Base-by-base conservation (phyloP, 2,329 filamentous ascomycete genomes). In the Scortechinia acanthostroma region DNA sequence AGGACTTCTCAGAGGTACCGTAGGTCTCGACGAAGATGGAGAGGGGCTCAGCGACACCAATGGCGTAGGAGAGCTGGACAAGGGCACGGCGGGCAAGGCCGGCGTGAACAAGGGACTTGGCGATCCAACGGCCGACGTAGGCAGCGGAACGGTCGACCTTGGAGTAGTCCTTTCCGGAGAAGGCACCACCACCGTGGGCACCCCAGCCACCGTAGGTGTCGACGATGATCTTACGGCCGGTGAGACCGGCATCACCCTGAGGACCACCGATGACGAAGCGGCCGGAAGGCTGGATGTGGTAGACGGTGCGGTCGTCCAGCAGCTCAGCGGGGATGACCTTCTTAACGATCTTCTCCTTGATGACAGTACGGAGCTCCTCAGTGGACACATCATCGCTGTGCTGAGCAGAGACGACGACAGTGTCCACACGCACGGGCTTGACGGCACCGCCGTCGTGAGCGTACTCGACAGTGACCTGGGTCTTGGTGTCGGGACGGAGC, bases 161-260 rank as follows among this genome's bases (percentile, higher is more conserved):
- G 80, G 90, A 96, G 83, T 96, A 98, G 71, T 98, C 93, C 86
- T 98, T 98, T 63, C 93, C 93, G 61, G 93, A 97, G 87, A 98
- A 98, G 69, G 93, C 93, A 86, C 93, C 93, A 78, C 93, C 93
- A 79, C 93, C 93, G 80, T 98, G 93, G 59, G 93, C 93, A 75
- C 93, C 93, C 93, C 93, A 97, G 62, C 93, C 93, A 77, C 93
- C 93, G 76, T 98, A 98, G 69, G 93, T 97, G 76, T 98, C 93
- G 67, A 98, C 93, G 55, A 96, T 84, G 81, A 98, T 98, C 85
- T 98, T 98, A 64, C 93, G 91, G 69, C 93, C 93, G 53, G 93
- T 98, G 54, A 98, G 80, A 81, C 93, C 93, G 60, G 93, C 93
- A 61, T 98, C 93, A 82, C 93, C 93, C 77, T 98, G 91, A 57